Conservation (phyloP, 208 protist genomes). For the Leishmania turanica region DNA sequence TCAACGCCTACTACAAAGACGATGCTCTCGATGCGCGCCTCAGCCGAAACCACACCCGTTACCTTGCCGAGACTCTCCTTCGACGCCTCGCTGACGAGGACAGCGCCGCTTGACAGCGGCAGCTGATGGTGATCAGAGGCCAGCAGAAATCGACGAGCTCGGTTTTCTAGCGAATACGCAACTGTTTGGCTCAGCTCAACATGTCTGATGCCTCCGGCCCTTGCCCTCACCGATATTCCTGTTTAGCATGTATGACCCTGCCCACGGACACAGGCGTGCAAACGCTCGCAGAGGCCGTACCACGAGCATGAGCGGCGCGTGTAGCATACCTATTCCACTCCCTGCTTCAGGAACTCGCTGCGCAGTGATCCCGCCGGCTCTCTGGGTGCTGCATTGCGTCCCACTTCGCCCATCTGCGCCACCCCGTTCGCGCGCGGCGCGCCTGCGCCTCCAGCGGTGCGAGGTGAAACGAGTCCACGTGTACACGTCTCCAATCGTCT, state of each 20-base stretch:
- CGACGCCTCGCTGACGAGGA: slow-evolving; percentile 32
- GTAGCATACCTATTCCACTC: neutral
- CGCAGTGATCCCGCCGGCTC: neutral
- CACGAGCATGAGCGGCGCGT: neutral
- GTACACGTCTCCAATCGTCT: neutral
- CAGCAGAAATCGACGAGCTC: neutral
- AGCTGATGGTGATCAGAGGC: neutral
- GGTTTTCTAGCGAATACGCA: neutral
- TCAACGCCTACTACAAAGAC: slow-evolving; percentile 54
- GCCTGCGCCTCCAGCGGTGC: neutral
- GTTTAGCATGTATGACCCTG: too few species aligned
- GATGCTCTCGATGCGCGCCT: slow-evolving; percentile 63
- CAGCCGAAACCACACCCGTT: slow-evolving; percentile 58
- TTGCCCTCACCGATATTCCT: neutral
- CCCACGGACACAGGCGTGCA: neutral
- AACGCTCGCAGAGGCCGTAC: neutral
- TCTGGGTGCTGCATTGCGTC: neutral
- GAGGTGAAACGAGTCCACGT: neutral
- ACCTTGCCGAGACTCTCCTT: slow-evolving; percentile 79
- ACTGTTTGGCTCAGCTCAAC: neutral
- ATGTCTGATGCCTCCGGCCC: neutral
- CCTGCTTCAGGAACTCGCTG: neutral
- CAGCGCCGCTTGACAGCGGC: neutral
- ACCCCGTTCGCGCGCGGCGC: neutral
- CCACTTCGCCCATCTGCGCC: neutral